Base-by-base conservation (phyloP, 306 rosid species). In the Quercus gilva region DNA sequence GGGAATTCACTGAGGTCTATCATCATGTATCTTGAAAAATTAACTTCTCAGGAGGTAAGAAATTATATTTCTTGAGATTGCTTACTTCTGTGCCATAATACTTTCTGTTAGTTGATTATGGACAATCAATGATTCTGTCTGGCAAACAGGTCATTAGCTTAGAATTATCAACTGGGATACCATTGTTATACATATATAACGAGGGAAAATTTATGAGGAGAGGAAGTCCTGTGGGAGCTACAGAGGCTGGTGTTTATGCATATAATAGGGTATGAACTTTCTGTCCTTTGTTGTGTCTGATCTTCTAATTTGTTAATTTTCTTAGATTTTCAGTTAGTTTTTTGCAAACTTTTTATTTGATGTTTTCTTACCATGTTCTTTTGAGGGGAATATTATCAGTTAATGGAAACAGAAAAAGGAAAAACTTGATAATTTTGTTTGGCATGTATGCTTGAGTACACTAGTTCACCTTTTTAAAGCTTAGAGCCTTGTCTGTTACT, bases 1-100 rank as follows among this genome's bases (percentile, higher is more conserved):
- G 99, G 99, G 85, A 96, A 96, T 83, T 96, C 99, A 67, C 75
- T 96, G 91, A 89, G 99, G 83, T 96, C 98, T 85, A 96, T 96
- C 69, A 96, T 96, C 59, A 96, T 96, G 99, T 96, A 96, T 80
- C 98, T 96, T 29, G 99, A 96, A 83, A 88, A 93, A 80, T 86
- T 96, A 80, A 96, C 99, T 68, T 93, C 99, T 76, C 97, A 91
- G 86, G 97, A 96, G 99, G 99, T 96, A 76, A 71, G 17, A 53
- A 49, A 49, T 10, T 20, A 8, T 19, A 33, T 11, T 28, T 69
- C 13, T 64, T 74, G 68, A 57, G 84, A 71, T 77, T 73, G 57
- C 53, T 76, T 31, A 15, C 15, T 25, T 68, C 59, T 25, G 26
- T 60, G 63, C 18, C 4, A 49, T 11, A 49, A 49, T 49, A 1